phyloP scores from a whole-genome alignment of 2,329 filamentous ascomycete species.

The Botrytis sinoallii region DNA sequence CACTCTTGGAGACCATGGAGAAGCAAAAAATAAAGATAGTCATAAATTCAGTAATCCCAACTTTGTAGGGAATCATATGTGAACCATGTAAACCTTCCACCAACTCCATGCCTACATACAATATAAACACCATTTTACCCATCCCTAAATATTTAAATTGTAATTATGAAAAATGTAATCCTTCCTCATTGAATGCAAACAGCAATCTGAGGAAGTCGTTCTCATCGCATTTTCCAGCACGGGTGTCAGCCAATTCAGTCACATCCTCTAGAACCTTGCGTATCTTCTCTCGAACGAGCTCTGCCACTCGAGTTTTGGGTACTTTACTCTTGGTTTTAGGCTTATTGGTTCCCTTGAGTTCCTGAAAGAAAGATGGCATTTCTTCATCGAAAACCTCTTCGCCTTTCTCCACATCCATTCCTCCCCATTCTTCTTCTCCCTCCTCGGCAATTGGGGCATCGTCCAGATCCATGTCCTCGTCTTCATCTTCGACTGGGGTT shows the following conservation, averaged over 20 bases:
- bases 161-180: conserved; percentile 72
- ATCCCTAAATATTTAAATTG: neutral
- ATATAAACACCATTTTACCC: conserved; percentile 22
- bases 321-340: conserved; percentile 65
- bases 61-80: neutral
- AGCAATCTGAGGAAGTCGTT: conserved; percentile 84
- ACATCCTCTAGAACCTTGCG: conserved; percentile 77
- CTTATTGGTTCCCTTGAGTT: conserved; percentile 49
- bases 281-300: conserved; percentile 84
- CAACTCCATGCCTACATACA: conserved; percentile 29
- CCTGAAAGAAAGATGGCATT: conserved; percentile 80
- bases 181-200: conserved; percentile 81
- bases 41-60: conserved; percentile 11
- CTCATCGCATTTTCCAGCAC: conserved; percentile 85
- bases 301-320: conserved; percentile 74
- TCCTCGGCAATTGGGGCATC: conserved; percentile 43
- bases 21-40: neutral
- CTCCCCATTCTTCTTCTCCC: conserved; percentile 49
- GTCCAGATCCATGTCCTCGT: conserved; percentile 47
- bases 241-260: conserved; percentile 75
- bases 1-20: neutral
- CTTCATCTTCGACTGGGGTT: conserved; percentile 45
- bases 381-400: conserved; percentile 55
- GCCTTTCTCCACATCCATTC: conserved; percentile 50
- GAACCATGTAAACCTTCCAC: neutral